A percentile compares a stretch with the other conserved stretches of the same genome.
Evolutionary conservation across 495 filamentous ascomycete species (phyloP).

Genomic region (Cercophora newfieldiana): DNA sequence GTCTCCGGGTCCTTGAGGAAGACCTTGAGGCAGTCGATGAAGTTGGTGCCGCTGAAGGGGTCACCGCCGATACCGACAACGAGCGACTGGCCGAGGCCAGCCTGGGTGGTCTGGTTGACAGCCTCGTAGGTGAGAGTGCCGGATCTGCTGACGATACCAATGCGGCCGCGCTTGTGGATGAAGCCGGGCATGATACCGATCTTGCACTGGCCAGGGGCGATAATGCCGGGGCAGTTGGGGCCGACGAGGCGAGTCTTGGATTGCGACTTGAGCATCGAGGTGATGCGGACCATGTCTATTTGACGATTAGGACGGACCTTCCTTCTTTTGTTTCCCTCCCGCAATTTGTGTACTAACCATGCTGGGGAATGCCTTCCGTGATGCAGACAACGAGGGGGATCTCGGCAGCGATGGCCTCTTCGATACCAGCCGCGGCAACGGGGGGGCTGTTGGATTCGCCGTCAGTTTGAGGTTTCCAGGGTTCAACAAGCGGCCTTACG

Average conservation of each 20-base stretch:
- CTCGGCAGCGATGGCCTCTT: conserved; percentile 93
- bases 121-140: conserved; percentile 99
- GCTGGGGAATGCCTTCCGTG: conserved; percentile 97
- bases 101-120: conserved; percentile 98
- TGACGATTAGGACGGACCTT: conserved; percentile 17
- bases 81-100: conserved; percentile 93
- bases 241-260: conserved; percentile 94
- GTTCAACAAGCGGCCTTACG: conserved; percentile 55
- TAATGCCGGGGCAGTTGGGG: conserved; percentile 98
- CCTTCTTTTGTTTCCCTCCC: neutral
- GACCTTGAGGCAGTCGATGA: conserved; percentile 97
- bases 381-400: conserved; percentile 94
- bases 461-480: conserved; percentile 12
- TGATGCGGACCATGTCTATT: conserved; percentile 97
- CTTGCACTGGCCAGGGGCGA: conserved; percentile 97
- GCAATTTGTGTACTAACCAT: conserved; percentile 60
- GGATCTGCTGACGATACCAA: conserved; percentile 97
- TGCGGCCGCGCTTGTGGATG: conserved; percentile 98
- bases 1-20: conserved; percentile 96
- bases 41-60: conserved; percentile 98
- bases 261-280: conserved; percentile 96
- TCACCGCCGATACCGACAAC: conserved; percentile 98
- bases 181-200: conserved; percentile 99
- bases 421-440: conserved; percentile 88
- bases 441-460: conserved; percentile 63